Evolutionary conservation across 2,329 filamentous ascomycete genomes (phyloP), one percentile per base, ranked within the genome.

Genomic region (Plenodomus tracheiphilus): DNA sequence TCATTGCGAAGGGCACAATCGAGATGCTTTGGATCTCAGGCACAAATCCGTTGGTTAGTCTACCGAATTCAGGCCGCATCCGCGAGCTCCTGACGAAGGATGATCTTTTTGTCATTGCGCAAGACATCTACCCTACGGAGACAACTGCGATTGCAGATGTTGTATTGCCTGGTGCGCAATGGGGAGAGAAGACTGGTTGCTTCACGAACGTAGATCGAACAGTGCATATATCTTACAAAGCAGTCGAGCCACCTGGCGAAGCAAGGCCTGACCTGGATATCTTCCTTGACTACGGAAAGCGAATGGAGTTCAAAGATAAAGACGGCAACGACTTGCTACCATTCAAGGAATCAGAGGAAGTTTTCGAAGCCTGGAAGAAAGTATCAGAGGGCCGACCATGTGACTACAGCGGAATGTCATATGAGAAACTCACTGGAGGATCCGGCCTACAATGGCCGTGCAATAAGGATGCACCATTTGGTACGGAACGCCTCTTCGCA

Each of bases 321-420:
- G 48, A 51, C 18, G 48, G 43, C 6, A 39, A 51, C 16, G 38
- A 40, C 34, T 36, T 51, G 7, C 39, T 51, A 43, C 48, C 39
- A 4, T 51, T 41, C 25, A 46, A 41, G 8, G 28, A 46, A 10
- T 39, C 43, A 9, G 48, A 51, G 19, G 44, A 44, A 32, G 43
- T 50, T 15, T 50, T 50, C 19, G 47, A 51, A 35, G 48, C 48
- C 16, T 51, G 48, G 48, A 50, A 50, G 39, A 46, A 50, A 35
- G 36, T 50, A 32, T 50, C 47, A 6, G 46, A 45, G 30, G 47
- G 47, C 8, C 36, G 47, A 11, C 47, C 47, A 3, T 49, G 47
- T 38, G 47, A 49, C 17, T 49, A 49, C 42, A 49, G 41, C 17
- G 47, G 47, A 10, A 34, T 49, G 38, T 49, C 47, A 2, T 50